Percentiles rank a stretch among this genome's conserved stretches.
phyloP scores from a whole-genome alignment of 768 basidiomycete species.

The Leccinum uliginosum region DNA sequence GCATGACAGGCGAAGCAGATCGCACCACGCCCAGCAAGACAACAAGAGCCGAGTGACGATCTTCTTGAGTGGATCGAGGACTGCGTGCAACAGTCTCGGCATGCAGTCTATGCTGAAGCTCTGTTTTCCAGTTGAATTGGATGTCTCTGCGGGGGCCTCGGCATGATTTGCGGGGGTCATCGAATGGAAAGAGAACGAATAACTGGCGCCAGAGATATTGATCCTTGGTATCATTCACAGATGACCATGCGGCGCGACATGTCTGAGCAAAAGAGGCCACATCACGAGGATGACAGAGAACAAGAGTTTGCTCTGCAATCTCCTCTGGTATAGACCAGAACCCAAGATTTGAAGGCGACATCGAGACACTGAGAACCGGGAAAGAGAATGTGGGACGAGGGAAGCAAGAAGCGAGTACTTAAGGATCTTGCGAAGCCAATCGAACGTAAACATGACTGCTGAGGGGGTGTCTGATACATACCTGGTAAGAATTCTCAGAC shows the following conservation, averaged over 20 bases:
- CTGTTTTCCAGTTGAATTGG: constrained; percentile 31
- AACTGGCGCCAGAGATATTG: constrained; percentile 67
- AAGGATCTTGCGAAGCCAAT: neutral
- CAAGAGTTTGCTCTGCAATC: constrained; percentile 53
- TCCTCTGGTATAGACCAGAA: constrained; percentile 42
- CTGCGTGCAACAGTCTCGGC: constrained; percentile 33
- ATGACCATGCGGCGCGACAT: constrained; percentile 41
- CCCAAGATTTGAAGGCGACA: constrained; percentile 1
- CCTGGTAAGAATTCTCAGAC: neutral
- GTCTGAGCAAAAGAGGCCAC: constrained; percentile 57
- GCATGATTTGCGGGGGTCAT: constrained; percentile 50
- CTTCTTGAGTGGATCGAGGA: constrained; percentile 18
- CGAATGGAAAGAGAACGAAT: constrained; percentile 56
- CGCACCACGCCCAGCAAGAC: constrained; percentile 40
- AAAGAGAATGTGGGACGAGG: neutral
- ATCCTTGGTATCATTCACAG: constrained; percentile 50
- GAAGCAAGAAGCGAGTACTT: neutral
- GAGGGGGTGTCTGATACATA: neutral
- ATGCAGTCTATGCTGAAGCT: constrained; percentile 39
- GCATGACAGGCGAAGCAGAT: constrained; percentile 30
- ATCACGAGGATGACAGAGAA: constrained; percentile 52
- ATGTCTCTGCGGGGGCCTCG: constrained; percentile 9
- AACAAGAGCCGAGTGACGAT: constrained; percentile 34
- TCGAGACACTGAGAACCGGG: neutral
- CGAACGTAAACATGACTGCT: neutral